Evolutionary conservation across 2,329 filamentous ascomycete genomes (phyloP).

Genomic region (Endothia cerciana): DNA sequence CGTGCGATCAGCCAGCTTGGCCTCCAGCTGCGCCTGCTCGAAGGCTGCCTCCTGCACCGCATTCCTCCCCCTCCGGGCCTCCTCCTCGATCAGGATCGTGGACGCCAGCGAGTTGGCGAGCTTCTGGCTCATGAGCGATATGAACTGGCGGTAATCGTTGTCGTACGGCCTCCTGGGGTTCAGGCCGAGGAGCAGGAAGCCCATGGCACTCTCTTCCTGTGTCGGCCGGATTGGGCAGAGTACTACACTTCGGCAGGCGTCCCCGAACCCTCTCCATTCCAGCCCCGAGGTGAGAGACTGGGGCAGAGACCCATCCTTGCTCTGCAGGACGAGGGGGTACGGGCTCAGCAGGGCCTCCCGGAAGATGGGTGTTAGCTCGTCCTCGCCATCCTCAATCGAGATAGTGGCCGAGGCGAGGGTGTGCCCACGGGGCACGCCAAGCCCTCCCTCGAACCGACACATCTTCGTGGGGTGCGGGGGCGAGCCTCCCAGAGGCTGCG

Average conservation of each 20-base stretch:
- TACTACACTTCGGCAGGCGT: constrained; percentile 67
- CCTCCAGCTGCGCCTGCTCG: constrained; percentile 67
- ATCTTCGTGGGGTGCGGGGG: constrained; percentile 39
- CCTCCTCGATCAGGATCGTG: constrained; percentile 72
- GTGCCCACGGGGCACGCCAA: constrained; percentile 51
- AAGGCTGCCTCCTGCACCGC: constrained; percentile 68
- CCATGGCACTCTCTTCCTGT: constrained; percentile 67
- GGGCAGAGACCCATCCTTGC: constrained; percentile 58
- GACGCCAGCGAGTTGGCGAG: constrained; percentile 71
- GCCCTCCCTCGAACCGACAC: constrained; percentile 49
- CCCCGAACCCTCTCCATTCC: constrained; percentile 65
- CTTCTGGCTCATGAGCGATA: constrained; percentile 58
- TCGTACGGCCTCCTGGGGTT: constrained; percentile 75
- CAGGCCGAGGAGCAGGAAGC: constrained; percentile 70
- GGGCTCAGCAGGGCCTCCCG: constrained; percentile 43
- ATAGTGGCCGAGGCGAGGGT: constrained; percentile 45
- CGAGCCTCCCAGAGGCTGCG: constrained; percentile 34
- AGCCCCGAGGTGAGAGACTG: constrained; percentile 61
- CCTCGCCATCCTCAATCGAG: constrained; percentile 41
- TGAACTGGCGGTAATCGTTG: constrained; percentile 71
- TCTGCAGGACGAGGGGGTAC: constrained; percentile 47
- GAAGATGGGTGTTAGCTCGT: constrained; percentile 45
- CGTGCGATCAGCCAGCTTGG: constrained; percentile 63
- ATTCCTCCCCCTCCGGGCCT: constrained; percentile 59
- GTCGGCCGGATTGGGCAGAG: constrained; percentile 71